These are phyloP conservation scores for Carex pumila DNA, from an alignment of 176 grass and related monocot genomes.

Conservation along the genomic window DNA sequence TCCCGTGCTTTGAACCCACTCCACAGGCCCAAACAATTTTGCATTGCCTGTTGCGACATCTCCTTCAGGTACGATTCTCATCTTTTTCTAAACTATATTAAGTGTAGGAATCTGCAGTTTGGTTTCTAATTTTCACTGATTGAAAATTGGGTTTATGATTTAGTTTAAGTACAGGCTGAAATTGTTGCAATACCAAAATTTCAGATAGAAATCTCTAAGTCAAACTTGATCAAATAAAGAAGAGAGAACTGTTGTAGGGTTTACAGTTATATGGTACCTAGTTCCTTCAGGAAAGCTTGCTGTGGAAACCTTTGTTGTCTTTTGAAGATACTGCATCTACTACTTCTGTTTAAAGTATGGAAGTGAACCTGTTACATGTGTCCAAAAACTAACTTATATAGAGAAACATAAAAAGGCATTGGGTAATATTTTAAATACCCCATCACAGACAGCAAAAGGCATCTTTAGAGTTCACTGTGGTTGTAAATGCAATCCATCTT, in stretches of 20 bases:
- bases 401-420: neutral
- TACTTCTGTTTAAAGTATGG: neutral
- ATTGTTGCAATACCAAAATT: neutral
- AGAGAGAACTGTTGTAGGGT: neutral
- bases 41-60: slow-evolving; percentile 92
- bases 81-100: neutral
- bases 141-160: neutral
- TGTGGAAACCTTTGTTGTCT: neutral
- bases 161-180: neutral
- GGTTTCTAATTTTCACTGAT: neutral
- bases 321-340: neutral
- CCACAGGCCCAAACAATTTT: slow-evolving; percentile 98
- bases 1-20: slow-evolving; percentile 94
- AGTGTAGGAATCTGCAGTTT: neutral
- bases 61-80: slow-evolving; percentile 65
- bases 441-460: neutral
- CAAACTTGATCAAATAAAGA: neutral
- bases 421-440: neutral
- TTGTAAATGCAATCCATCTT: neutral
- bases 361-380: neutral
- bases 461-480: neutral
- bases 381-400: neutral
- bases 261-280: neutral
- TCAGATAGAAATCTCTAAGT: neutral
- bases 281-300: neutral